Base-by-base conservation (phyloP, 148 eudicot genomes). In the Linanthus parryae region DNA sequence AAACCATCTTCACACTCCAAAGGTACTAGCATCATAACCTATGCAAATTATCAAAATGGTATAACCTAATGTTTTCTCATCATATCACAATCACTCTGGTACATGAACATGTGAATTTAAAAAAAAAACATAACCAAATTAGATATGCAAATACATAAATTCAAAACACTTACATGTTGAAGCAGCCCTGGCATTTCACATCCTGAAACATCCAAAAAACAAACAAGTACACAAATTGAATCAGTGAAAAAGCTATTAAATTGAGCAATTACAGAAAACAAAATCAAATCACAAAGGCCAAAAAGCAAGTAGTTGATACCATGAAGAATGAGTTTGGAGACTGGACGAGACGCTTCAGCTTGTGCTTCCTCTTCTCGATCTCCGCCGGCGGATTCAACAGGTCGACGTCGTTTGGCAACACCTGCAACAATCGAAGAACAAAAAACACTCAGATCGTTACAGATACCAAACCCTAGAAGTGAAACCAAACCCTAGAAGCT, bases 291-390 rank as follows among this genome's bases (percentile, higher is more conserved):
- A 2, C 3, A 1, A 14, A 34, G 37, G 1, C 11, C 14, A 16
- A 5, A 18, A 19, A 36, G 20, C 21, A 12, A 36, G 19, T 14
- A 22, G 13, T 31, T 14, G 7, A 28, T 26, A 63, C 67, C 67
- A 63, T 63, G 60, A 63, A 63, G 54, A 63, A 63, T 1, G 67
- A 63, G 60, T 63, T 63, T 8, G 67, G 67, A 1, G 67, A 63
- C 54, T 54, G 67, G 11, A 63, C 60, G 1, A 63, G 52, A 35
- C 67, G 67, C 60, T 63, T 63, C 13, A 63, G 60, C 54, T 63
- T 63, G 46, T 63, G 67, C 54, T 63, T 63, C 46, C 27, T 63
- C 67, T 63, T 63, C 60, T 63, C 67, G 21, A 63, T 19, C 30
- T 63, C 67, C 8, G 60, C 54, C 17, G 67, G 67, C 17, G 67